Evolutionary conservation across 2,329 filamentous ascomycete species (phyloP).

Genomic region (Falciphora oryzae): DNA sequence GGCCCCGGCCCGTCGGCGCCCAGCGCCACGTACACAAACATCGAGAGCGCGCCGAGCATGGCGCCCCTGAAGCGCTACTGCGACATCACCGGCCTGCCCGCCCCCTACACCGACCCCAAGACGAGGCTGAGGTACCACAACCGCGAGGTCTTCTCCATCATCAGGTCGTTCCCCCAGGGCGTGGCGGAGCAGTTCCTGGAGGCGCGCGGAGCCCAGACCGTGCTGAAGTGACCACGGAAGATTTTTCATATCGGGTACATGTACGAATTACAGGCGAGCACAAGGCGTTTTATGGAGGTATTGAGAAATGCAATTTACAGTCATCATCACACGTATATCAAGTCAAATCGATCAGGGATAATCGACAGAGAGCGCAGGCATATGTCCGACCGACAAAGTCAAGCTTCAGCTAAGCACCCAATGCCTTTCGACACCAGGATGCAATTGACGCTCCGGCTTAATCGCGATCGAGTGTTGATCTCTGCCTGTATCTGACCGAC

Average conservation of each 20-base stretch:
- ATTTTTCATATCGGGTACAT: neutral
- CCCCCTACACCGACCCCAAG: conserved; percentile 91
- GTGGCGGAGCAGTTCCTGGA: conserved; percentile 85
- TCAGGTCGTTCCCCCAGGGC: conserved; percentile 74
- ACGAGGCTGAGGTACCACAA: conserved; percentile 89
- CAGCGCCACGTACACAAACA: conserved; percentile 87
- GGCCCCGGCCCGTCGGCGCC: conserved; percentile 45
- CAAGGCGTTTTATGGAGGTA: neutral
- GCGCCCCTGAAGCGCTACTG: conserved; percentile 86
- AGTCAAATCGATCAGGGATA: neutral
- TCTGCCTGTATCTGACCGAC: conserved; percentile 69
- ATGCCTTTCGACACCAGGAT: conserved; percentile 70
- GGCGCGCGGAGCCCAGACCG: conserved; percentile 83
- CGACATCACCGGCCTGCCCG: conserved; percentile 89
- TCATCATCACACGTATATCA: neutral
- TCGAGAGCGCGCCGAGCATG: conserved; percentile 82
- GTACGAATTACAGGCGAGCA: neutral
- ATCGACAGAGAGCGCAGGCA: neutral
- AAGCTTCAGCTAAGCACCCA: conserved; percentile 86
- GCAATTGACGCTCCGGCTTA: conserved; percentile 98
- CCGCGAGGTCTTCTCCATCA: conserved; percentile 80
- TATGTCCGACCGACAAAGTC: conserved; percentile 90
- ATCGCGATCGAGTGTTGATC: conserved; percentile 75
- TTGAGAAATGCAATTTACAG: neutral
- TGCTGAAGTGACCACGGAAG: conserved; percentile 66